Percentiles rank a stretch among this genome's conserved stretches.
phyloP scores from a whole-genome alignment of 768 basidiomycete species.

The Collybia nuda region DNA sequence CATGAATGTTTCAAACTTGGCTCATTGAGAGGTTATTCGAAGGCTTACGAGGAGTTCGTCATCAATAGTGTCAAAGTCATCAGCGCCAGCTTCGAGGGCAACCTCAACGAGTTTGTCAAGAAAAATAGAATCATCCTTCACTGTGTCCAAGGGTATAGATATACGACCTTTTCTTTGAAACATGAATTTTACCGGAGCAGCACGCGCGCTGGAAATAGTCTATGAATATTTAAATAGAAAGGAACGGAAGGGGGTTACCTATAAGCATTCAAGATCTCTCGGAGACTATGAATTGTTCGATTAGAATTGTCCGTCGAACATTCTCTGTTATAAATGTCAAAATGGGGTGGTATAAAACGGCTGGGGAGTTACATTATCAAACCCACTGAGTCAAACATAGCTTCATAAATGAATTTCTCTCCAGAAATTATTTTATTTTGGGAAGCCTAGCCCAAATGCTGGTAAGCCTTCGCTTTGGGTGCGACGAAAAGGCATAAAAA shows the following conservation, averaged over 20 bases:
- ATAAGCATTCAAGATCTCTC: slow-evolving; percentile 47
- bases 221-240: not conserved
- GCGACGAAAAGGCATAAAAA: not conserved
- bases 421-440: slow-evolving; percentile 48
- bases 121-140: slow-evolving; percentile 36
- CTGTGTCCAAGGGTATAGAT: slow-evolving; percentile 35
- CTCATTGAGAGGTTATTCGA: not conserved
- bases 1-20: not conserved
- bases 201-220: slow-evolving; percentile 46
- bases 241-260: slow-evolving; percentile 34
- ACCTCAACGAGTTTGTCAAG: slow-evolving; percentile 28
- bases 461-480: not conserved
- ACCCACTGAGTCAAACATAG: slow-evolving; percentile 57
- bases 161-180: slow-evolving; percentile 58
- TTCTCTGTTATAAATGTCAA: slow-evolving; percentile 34
- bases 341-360: not conserved
- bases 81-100: slow-evolving; percentile 15
- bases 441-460: slow-evolving; percentile 35
- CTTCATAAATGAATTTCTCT: slow-evolving; percentile 58
- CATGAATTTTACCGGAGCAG: slow-evolving; percentile 66
- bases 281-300: slow-evolving; percentile 57
- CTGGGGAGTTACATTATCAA: slow-evolving; percentile 54
- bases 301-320: slow-evolving; percentile 65
- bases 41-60: not conserved
- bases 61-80: slow-evolving; percentile 16